phyloP scores from a whole-genome alignment of 176 grass and related monocot genomes.

The Coix lacrymajobi region DNA sequence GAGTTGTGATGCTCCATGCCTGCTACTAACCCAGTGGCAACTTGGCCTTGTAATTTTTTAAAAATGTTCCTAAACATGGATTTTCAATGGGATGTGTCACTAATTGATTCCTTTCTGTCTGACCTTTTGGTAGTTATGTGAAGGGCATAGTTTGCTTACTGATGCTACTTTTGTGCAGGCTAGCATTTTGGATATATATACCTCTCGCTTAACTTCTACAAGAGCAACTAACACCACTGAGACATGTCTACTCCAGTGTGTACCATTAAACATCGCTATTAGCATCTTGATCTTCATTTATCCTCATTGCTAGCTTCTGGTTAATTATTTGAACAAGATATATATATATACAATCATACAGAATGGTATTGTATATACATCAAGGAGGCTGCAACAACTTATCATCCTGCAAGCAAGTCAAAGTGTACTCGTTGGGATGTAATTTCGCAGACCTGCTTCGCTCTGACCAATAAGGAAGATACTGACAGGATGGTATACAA shows the following conservation, averaged over 20 bases:
- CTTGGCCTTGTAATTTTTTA: not conserved
- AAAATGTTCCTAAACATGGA: not conserved
- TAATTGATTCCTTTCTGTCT: constrained; percentile 24
- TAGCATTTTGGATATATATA: constrained; percentile 13
- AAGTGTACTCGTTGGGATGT: constrained; percentile 38
- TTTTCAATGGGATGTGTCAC: constrained; percentile 12
- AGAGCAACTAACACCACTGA: constrained; percentile 18
- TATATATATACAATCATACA: constrained; percentile 25
- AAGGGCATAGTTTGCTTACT: constrained; percentile 6
- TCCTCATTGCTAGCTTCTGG: not conserved
- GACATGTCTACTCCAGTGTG: not conserved
- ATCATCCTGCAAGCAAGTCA: constrained; percentile 35
- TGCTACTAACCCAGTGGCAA: constrained; percentile 22
- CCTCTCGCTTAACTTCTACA: not conserved
- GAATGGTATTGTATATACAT: constrained; percentile 5
- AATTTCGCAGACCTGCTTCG: constrained; percentile 44
- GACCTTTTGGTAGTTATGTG: constrained; percentile 4
- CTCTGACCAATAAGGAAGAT: constrained; percentile 38
- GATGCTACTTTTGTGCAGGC: constrained; percentile 33
- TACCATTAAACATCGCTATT: not conserved
- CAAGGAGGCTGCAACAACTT: constrained; percentile 52
- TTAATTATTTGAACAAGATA: not conserved
- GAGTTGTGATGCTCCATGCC: constrained; percentile 47
- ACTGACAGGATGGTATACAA: constrained; percentile 15
- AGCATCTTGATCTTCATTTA: constrained; percentile 7